Percentiles rank a stretch among this genome's conserved stretches.
These are phyloP conservation scores for Chytriomyces sp. DNA, from an alignment of 192 early-diverging fungal genomes.

Conservation along the genomic window DNA sequence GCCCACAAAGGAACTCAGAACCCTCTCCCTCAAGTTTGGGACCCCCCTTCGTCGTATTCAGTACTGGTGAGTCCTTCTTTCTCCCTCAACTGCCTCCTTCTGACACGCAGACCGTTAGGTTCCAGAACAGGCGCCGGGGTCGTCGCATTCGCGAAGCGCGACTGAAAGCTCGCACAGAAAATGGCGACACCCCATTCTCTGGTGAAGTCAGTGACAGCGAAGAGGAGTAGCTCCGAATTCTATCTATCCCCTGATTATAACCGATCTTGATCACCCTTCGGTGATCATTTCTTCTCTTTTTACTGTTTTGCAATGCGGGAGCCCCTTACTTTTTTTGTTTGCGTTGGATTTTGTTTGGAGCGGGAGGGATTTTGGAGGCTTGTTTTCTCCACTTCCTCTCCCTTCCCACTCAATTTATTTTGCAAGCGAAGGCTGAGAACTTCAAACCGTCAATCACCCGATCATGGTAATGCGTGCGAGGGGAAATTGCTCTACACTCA, in stretches of 20 bases:
- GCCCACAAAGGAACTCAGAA: background rate
- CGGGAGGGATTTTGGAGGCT: background rate
- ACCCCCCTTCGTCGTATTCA: conserved; percentile 5
- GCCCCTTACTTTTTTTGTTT: background rate
- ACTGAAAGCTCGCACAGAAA: no score
- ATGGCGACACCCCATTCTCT: no score
- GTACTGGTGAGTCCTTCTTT: no score
- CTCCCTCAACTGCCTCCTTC: no score
- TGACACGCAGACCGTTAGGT: no score
- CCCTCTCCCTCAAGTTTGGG: background rate
- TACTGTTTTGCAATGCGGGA: background rate
- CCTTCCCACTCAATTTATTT: background rate
- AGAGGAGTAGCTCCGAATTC: background rate
- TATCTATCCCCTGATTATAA: background rate
- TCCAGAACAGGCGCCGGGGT: conserved; percentile 23
- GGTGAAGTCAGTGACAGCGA: no score
- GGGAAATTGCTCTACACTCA: conserved; percentile 5
- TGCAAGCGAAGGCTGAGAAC: background rate
- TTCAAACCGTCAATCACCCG: background rate
- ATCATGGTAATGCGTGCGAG: background rate
- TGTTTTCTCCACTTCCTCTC: background rate
- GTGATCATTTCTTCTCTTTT: background rate
- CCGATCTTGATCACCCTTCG: background rate
- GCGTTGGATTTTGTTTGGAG: background rate
- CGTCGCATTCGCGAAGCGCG: no score